phyloP scores from a whole-genome alignment of 768 basidiomycete genomes.

The Cyathus striatus region DNA sequence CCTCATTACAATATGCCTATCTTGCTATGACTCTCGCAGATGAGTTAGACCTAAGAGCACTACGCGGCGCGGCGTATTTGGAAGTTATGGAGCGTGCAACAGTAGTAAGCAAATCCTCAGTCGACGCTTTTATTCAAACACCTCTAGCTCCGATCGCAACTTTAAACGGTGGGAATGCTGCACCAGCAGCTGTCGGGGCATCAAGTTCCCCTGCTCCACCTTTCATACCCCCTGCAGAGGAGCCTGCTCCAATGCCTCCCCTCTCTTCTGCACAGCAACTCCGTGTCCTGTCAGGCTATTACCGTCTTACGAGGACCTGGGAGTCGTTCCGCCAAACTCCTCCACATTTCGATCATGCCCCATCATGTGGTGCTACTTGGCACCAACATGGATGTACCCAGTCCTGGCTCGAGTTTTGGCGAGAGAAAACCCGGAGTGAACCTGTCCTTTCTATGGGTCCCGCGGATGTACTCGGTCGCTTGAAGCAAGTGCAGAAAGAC shows the following conservation, averaged over 20 bases:
- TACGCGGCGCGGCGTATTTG: conserved; percentile 65
- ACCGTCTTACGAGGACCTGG: conserved; percentile 64
- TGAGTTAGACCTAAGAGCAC: conserved; percentile 53
- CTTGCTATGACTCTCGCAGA: conserved; percentile 71
- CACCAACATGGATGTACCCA: conserved; percentile 69
- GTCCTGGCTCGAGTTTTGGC: conserved; percentile 78
- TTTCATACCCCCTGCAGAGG: neutral
- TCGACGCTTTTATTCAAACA: conserved; percentile 19
- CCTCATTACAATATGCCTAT: conserved; percentile 62
- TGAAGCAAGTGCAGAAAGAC: conserved; percentile 59
- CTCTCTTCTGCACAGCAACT: conserved; percentile 51
- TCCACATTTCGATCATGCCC: conserved; percentile 59
- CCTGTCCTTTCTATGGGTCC: conserved; percentile 51
- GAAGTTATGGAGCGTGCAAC: conserved; percentile 66
- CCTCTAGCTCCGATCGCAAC: conserved; percentile 2
- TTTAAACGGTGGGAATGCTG: conserved; percentile 2
- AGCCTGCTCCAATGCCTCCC: conserved; percentile 2
- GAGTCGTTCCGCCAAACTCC: conserved; percentile 55
- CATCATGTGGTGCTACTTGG: conserved; percentile 63
- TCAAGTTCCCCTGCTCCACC: no score
- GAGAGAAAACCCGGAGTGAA: conserved; percentile 64
- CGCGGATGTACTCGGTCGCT: conserved; percentile 63
- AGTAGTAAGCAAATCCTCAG: conserved; percentile 30
- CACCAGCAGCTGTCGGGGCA: conserved; percentile 5
- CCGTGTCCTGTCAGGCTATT: conserved; percentile 64